These are phyloP conservation scores for Phaeosphaeriaceae sp. DNA, from an alignment of 2,329 filamentous ascomycete species.

Conservation along the genomic window DNA sequence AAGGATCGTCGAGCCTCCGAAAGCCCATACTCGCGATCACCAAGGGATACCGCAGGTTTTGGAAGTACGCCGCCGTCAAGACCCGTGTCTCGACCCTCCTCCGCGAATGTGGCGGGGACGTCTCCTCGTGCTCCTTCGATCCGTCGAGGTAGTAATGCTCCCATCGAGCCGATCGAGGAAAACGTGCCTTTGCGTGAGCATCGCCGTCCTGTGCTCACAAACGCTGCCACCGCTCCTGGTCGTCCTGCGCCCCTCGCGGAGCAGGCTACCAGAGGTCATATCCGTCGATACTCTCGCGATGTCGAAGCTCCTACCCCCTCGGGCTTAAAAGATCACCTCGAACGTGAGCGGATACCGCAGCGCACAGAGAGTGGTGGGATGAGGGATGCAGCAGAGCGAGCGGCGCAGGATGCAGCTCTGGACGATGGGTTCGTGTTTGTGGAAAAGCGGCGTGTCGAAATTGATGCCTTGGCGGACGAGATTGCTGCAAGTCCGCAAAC, in stretches of 20 bases:
- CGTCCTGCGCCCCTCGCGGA: slow-evolving; percentile 49
- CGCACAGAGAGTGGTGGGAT: slow-evolving; percentile 47
- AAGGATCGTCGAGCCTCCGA: slow-evolving; percentile 35
- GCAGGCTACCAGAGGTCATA: slow-evolving; percentile 55
- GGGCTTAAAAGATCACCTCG: slow-evolving; percentile 54
- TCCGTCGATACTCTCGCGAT: slow-evolving; percentile 67
- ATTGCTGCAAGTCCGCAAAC: slow-evolving; percentile 79
- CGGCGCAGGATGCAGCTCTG: slow-evolving; percentile 85
- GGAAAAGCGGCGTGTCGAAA: slow-evolving; percentile 93
- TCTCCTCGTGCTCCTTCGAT: slow-evolving; percentile 30
- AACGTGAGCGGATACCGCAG: slow-evolving; percentile 51
- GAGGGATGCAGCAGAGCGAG: slow-evolving; percentile 64
- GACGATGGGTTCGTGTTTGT: slow-evolving; percentile 96
- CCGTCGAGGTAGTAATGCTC: slow-evolving; percentile 44
- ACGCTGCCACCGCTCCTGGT: slow-evolving; percentile 55
- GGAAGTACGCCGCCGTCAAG: slow-evolving; percentile 43
- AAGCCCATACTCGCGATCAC: slow-evolving; percentile 42
- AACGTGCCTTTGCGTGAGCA: slow-evolving; percentile 47
- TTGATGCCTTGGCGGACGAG: slow-evolving; percentile 96
- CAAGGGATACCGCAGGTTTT: slow-evolving; percentile 34
- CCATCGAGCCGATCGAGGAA: slow-evolving; percentile 41
- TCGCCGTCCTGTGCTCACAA: slow-evolving; percentile 53
- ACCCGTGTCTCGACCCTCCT: slow-evolving; percentile 40
- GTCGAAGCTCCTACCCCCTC: slow-evolving; percentile 53
- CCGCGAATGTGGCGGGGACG: slow-evolving; percentile 35